phyloP scores from a whole-genome alignment of 805 yeast genomes.

The Pichia cabralensis region DNA sequence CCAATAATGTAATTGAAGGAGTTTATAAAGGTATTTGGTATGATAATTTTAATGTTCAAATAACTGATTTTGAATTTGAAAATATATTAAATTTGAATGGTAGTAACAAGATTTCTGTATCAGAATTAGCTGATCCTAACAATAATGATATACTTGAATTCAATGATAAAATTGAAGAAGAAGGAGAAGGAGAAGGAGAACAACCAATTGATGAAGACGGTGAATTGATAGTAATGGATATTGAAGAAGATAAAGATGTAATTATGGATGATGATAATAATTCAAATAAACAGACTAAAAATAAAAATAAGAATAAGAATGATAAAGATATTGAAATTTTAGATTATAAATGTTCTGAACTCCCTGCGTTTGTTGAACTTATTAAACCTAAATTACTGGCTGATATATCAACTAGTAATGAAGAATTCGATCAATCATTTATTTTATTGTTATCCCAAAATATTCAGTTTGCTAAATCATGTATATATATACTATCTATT shows the following conservation, averaged over 20 bases:
- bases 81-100: constrained; percentile 20
- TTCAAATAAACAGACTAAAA: constrained; percentile 6
- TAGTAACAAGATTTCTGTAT: constrained; percentile 14
- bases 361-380: constrained; percentile 15
- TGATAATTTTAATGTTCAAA: constrained; percentile 18
- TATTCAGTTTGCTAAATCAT: constrained; percentile 37
- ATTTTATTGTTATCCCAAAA: constrained; percentile 24
- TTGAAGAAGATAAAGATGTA: constrained; percentile 15
- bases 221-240: constrained; percentile 7
- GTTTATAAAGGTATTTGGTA: constrained; percentile 20
- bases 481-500: constrained; percentile 45
- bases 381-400: constrained; percentile 16
- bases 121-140: constrained; percentile 18
- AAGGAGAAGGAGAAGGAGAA: constrained; percentile 4
- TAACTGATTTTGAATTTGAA: constrained; percentile 26
- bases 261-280: constrained; percentile 8
- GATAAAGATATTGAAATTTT: constrained; percentile 13
- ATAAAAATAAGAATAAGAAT: constrained; percentile 5
- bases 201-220: neutral
- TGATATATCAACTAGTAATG: constrained; percentile 18
- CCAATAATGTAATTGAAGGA: constrained; percentile 2
- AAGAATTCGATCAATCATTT: constrained; percentile 15
- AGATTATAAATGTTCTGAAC: constrained; percentile 20
- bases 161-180: constrained; percentile 8
- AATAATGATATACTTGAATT: no score